phyloP scores from a whole-genome alignment of 306 rosid genomes.

The Argentina anserina region DNA sequence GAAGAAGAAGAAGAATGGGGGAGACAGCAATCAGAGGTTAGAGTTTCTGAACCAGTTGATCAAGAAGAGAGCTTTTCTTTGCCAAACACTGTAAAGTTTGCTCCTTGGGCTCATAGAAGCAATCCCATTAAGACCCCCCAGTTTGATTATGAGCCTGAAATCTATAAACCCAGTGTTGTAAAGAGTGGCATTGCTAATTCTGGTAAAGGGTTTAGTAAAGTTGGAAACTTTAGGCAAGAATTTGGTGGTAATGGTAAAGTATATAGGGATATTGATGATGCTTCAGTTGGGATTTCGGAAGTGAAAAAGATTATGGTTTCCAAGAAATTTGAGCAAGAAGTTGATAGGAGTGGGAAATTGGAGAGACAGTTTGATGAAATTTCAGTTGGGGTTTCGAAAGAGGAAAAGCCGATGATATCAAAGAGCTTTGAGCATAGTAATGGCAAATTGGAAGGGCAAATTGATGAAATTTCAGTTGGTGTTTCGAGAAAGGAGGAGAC shows the following conservation, averaged over 20 bases:
- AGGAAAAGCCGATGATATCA: neutral
- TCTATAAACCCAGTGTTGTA: neutral
- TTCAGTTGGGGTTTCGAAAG: conserved; percentile 16
- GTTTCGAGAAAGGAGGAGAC: conserved; percentile 16
- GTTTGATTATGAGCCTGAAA: conserved; percentile 24
- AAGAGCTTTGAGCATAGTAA: neutral
- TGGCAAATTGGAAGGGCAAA: conserved; percentile 11
- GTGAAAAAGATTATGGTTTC: conserved; percentile 6
- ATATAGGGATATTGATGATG: conserved; percentile 15
- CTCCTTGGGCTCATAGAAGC: conserved; percentile 69
- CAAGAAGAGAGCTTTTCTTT: conserved; percentile 30
- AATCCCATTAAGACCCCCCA: conserved; percentile 25
- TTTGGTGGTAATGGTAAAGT: conserved; percentile 2
- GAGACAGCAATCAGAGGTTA: conserved; percentile 3
- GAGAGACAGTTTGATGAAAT: conserved; percentile 18
- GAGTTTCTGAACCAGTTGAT: conserved; percentile 24
- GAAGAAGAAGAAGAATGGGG: neutral
- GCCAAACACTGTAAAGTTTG: conserved; percentile 30
- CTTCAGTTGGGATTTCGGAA: conserved; percentile 14
- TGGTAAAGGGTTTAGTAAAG: conserved; percentile 2
- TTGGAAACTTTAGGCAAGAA: neutral
- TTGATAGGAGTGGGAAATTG: conserved; percentile 3
- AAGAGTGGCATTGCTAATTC: neutral
- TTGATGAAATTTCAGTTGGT: conserved; percentile 21
- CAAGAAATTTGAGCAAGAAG: neutral